phyloP scores from a whole-genome alignment of 2,329 filamentous ascomycete genomes.

The Diaporthe humulicola region DNA sequence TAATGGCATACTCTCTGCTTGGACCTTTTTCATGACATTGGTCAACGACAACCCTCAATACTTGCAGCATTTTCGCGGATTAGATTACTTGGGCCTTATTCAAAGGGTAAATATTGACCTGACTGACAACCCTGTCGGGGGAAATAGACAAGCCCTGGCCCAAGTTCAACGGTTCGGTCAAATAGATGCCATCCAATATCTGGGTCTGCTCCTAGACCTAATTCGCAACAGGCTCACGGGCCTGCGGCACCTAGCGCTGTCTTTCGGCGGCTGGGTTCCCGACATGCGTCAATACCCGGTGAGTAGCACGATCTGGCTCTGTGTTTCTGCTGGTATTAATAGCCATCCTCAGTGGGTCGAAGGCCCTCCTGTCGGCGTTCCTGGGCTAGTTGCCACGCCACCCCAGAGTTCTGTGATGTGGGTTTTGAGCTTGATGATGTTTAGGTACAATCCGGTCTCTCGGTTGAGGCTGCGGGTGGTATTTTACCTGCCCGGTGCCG shows the following conservation, averaged over 20 bases:
- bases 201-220: background rate
- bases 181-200: background rate
- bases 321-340: background rate
- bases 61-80: background rate
- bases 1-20: background rate
- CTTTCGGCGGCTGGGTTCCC: background rate
- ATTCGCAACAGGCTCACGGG: background rate
- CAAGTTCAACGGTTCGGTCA: too few species aligned
- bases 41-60: background rate
- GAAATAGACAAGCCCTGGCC: background rate
- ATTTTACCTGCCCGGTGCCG: background rate
- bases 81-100: background rate
- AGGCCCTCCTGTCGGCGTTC: too few species aligned
- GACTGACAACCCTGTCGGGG: background rate
- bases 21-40: background rate
- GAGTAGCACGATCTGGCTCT: background rate
- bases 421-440: background rate
- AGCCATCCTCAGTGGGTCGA: background rate
- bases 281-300: background rate
- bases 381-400: too few species aligned
- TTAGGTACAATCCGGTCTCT: background rate
- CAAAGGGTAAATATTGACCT: background rate
- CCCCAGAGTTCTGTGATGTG: background rate
- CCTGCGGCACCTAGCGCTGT: background rate
- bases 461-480: background rate